Evolutionary conservation across 2,329 filamentous ascomycete species (phyloP).

Genomic region (Nigrospora osmanthi): DNA sequence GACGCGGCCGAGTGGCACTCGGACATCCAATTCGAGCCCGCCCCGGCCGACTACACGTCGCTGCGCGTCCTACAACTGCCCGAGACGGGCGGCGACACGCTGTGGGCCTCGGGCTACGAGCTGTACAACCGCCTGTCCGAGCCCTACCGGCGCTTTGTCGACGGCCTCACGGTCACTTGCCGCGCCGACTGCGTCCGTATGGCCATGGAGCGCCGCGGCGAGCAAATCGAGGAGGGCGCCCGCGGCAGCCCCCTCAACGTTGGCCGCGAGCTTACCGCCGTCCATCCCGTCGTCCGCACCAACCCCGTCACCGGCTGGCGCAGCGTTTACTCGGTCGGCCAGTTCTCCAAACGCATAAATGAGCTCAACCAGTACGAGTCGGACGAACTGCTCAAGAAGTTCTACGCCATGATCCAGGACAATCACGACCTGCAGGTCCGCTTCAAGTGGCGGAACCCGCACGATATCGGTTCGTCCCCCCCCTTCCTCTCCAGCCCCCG

Average conservation of each 20-base stretch:
- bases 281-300: slow-evolving; percentile 50
- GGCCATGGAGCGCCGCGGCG: slow-evolving; percentile 18
- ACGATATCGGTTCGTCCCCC: slow-evolving; percentile 27
- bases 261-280: slow-evolving; percentile 34
- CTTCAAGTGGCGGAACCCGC: slow-evolving; percentile 34
- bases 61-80: slow-evolving; percentile 51
- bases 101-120: slow-evolving; percentile 57
- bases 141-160: slow-evolving; percentile 42
- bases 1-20: slow-evolving; percentile 41
- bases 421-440: slow-evolving; percentile 43
- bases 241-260: slow-evolving; percentile 35
- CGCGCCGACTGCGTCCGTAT: slow-evolving; percentile 21
- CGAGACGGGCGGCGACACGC: slow-evolving; percentile 47
- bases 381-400: slow-evolving; percentile 29
- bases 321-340: slow-evolving; percentile 32
- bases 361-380: slow-evolving; percentile 34
- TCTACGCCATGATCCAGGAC: slow-evolving; percentile 30
- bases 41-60: slow-evolving; percentile 52
- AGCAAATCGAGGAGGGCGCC: slow-evolving; percentile 22
- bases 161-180: slow-evolving; percentile 32
- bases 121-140: slow-evolving; percentile 47
- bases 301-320: slow-evolving; percentile 59
- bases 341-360: slow-evolving; percentile 33
- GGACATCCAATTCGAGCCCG: slow-evolving; percentile 53
- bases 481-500: too few relatives aligned